Evolutionary conservation across 495 filamentous ascomycete genomes (phyloP).

Genomic region (Penicillium bovifimosum): DNA sequence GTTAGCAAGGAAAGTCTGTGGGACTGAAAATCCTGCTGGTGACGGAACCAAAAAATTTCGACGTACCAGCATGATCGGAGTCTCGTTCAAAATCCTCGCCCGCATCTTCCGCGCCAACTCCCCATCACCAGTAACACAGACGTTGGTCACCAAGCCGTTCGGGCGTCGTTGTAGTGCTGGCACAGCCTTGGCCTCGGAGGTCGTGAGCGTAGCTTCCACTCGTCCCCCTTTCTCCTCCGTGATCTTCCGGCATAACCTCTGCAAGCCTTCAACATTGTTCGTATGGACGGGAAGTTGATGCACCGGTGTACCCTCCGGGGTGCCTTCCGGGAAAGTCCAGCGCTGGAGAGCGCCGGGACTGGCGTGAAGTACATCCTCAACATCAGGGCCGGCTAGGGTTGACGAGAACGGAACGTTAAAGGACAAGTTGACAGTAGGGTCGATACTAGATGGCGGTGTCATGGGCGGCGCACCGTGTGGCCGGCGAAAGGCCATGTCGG

Average conservation of each 20-base stretch:
- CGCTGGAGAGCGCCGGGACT: constrained; percentile 73
- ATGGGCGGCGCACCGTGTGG: constrained; percentile 60
- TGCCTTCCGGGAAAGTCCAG: constrained; percentile 88
- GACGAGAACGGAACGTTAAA: constrained; percentile 96
- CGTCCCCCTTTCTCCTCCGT: constrained; percentile 61
- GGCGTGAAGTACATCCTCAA: constrained; percentile 86
- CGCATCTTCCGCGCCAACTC: constrained; percentile 81
- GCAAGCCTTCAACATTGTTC: constrained; percentile 71
- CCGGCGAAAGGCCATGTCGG: constrained; percentile 72
- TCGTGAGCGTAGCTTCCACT: constrained; percentile 76
- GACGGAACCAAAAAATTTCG: constrained; percentile 17
- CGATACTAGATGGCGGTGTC: constrained; percentile 57
- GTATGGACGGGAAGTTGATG: constrained; percentile 85
- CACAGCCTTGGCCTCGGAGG: constrained; percentile 73
- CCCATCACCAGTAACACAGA: constrained; percentile 78
- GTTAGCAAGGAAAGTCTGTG: constrained; percentile 23
- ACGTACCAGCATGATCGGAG: constrained; percentile 79
- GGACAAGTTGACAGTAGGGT: constrained; percentile 68
- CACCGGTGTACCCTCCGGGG: constrained; percentile 71
- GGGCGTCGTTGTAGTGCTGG: constrained; percentile 59
- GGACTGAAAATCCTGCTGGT: constrained; percentile 2
- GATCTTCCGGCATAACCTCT: constrained; percentile 71
- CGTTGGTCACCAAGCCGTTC: constrained; percentile 78
- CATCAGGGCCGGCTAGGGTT: constrained; percentile 81
- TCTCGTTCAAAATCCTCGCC: constrained; percentile 78